These are phyloP conservation scores for Sarocladium brachiariae DNA, from an alignment of 2,329 filamentous ascomycete species.

Conservation along the genomic window DNA sequence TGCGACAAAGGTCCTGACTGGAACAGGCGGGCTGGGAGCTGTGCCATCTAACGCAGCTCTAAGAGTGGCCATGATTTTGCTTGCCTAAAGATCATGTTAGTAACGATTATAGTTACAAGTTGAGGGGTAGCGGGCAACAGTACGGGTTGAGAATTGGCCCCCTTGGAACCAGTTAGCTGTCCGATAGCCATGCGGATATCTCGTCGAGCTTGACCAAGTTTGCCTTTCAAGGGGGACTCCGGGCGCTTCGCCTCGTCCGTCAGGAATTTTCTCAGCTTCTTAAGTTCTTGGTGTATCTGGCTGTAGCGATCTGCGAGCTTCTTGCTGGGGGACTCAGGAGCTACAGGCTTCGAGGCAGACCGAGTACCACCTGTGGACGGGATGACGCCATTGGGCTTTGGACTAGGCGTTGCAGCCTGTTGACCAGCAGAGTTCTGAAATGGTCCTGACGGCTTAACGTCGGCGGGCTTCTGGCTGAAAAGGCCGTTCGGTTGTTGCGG, in stretches of 20 bases:
- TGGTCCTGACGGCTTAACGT: conserved; percentile 9
- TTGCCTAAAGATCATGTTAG: conserved; percentile 24
- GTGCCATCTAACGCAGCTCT: conserved; percentile 45
- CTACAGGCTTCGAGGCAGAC: conserved; percentile 9
- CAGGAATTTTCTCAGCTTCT: conserved; percentile 55
- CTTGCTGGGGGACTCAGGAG: conserved; percentile 11
- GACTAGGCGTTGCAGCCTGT: neutral
- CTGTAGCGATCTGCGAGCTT: conserved; percentile 34
- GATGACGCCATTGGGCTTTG: conserved; percentile 10
- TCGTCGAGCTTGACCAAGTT: conserved; percentile 65
- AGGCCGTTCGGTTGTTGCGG: neutral
- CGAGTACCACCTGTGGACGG: conserved; percentile 13
- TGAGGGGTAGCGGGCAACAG: conserved; percentile 12
- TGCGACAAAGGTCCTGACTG: conserved; percentile 47
- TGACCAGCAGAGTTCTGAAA: conserved; percentile 5
- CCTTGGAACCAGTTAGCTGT: conserved; percentile 61
- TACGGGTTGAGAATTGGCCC: conserved; percentile 45
- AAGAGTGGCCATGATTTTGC: conserved; percentile 35
- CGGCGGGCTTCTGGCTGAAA: conserved; percentile 11
- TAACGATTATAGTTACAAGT: conserved; percentile 3
- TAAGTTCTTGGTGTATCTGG: conserved; percentile 63
- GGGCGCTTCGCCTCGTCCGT: conserved; percentile 46
- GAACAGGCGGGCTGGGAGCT: conserved; percentile 45
- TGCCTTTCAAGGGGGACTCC: conserved; percentile 49
- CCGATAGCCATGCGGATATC: conserved; percentile 66